Evolutionary conservation across 345 rosid species (phyloP).

Genomic region (Arabidopsis suecica): DNA sequence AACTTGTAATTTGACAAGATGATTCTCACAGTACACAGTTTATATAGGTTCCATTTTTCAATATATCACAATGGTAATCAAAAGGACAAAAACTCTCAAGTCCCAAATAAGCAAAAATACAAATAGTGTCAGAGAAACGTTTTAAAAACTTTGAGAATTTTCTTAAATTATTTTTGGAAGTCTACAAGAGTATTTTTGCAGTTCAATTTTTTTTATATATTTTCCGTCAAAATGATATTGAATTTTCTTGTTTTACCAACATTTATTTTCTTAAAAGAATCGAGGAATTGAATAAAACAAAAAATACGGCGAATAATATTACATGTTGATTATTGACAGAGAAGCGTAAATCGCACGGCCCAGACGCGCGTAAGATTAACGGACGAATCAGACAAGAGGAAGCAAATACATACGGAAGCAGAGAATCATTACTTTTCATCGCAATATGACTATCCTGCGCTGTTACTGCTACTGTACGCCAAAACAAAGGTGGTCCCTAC

Average conservation of each 20-base stretch:
- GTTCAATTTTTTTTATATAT: too few relatives aligned
- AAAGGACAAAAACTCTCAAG: neutral
- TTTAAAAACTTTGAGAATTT: neutral
- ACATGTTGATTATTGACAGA: neutral
- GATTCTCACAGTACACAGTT: neutral
- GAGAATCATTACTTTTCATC: constrained; percentile 27
- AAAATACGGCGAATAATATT: neutral
- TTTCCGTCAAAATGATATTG: too few relatives aligned
- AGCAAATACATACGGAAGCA: neutral
- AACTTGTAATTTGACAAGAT: neutral
- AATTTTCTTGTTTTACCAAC: neutral
- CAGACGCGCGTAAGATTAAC: constrained; percentile 1
- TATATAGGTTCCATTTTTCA: neutral
- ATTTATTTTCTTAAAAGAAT: too few relatives aligned
- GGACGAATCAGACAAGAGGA: constrained; percentile 7
- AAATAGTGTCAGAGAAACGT: neutral
- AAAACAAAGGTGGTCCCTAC: constrained; percentile 42
- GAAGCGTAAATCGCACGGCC: constrained; percentile 30
- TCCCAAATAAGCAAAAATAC: neutral
- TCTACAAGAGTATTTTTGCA: neutral
- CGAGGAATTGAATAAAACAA: neutral
- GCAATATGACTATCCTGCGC: constrained; percentile 29
- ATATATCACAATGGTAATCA: neutral
- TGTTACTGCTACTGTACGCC: constrained; percentile 15
- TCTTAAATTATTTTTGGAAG: neutral